Conservation (phyloP, 2,329 filamentous ascomycete species). For the Cladophialophora yegresii region DNA sequence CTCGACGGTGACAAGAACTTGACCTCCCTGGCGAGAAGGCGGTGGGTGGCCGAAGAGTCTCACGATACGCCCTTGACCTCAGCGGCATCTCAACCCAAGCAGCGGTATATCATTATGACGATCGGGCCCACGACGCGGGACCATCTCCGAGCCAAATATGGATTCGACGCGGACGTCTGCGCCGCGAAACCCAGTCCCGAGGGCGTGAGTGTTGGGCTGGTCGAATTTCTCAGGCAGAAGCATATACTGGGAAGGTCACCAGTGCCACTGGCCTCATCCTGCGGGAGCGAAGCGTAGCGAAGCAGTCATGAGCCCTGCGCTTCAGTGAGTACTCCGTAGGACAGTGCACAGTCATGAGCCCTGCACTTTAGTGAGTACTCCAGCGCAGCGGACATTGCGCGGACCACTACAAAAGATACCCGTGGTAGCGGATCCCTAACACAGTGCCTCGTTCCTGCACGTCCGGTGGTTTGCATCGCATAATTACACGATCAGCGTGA, state of each 20-base stretch:
- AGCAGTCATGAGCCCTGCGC: not conserved
- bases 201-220: conserved; percentile 71
- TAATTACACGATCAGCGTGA: not conserved
- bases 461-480: not conserved
- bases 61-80: not conserved
- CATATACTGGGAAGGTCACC: not conserved
- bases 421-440: not conserved
- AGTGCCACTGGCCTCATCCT: not conserved
- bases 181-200: conserved; percentile 79
- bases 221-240: conserved; percentile 46
- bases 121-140: conserved; percentile 92
- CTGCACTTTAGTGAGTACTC: not conserved
- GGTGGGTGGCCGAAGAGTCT: conserved; percentile 27
- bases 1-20: conserved; percentile 47
- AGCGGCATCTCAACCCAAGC: conserved; percentile 26
- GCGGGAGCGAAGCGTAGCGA: not conserved
- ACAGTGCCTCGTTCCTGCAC: not conserved
- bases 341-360: not conserved
- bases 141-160: conserved; percentile 57
- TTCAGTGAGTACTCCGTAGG: not conserved
- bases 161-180: conserved; percentile 58
- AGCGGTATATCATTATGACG: conserved; percentile 68
- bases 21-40: conserved; percentile 32
- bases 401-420: not conserved
- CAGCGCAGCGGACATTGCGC: too few relatives aligned